These are phyloP conservation scores for Aspergillus melleus DNA, from an alignment of 2,329 filamentous ascomycete species.

Conservation along the genomic window DNA sequence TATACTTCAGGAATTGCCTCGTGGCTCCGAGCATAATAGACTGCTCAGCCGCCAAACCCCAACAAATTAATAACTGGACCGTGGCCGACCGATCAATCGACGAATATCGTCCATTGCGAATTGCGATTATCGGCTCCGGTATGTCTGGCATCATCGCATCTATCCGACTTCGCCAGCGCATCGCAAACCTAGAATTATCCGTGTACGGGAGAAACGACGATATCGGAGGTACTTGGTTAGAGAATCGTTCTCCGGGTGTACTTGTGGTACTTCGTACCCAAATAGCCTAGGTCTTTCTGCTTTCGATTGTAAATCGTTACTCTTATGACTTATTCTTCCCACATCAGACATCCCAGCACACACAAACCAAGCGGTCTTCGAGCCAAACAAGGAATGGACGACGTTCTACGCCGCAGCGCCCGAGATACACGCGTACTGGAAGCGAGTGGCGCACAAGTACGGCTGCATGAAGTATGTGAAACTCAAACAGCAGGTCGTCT, in stretches of 20 bases:
- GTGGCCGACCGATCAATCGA: conserved; percentile 37
- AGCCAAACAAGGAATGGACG: conserved; percentile 49
- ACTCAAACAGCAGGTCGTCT: conserved; percentile 46
- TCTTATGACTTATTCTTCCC: not conserved
- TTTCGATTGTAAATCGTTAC: too few species aligned
- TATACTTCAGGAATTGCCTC: too few species aligned
- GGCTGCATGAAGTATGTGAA: conserved; percentile 51
- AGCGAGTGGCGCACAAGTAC: conserved; percentile 45
- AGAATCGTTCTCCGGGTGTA: conserved; percentile 40
- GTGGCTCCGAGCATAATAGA: too few species aligned
- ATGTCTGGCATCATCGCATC: conserved; percentile 42
- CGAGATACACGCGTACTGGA: conserved; percentile 53
- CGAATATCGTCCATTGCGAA: conserved; percentile 30
- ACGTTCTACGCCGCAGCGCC: conserved; percentile 50
- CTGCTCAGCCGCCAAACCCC: too few species aligned
- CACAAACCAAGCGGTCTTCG: conserved; percentile 54
- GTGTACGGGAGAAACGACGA: conserved; percentile 39
- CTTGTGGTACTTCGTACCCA: too few species aligned
- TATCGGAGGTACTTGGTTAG: conserved; percentile 37
- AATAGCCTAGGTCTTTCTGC: too few species aligned
- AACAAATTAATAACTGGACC: conserved; percentile 5
- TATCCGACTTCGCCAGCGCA: conserved; percentile 38
- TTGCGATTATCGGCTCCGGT: conserved; percentile 41
- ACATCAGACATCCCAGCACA: conserved; percentile 47
- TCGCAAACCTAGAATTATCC: conserved; percentile 36